Conservation (phyloP, 306 rosid genomes). For the Sicyos baderoa region DNA sequence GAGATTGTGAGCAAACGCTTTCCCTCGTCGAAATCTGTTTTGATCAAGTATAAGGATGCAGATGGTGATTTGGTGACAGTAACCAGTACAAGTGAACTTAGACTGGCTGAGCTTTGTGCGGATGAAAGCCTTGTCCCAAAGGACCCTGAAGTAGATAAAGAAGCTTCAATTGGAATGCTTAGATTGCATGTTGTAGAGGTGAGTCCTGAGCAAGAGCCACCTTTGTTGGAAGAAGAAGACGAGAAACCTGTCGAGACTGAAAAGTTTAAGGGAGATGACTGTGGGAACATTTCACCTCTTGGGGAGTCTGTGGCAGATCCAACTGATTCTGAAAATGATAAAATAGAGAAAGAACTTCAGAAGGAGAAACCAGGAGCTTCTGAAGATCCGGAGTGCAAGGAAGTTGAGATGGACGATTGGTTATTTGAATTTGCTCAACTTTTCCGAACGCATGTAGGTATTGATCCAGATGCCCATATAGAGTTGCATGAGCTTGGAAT, state of each 20-base stretch:
- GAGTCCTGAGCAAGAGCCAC: constrained; percentile 88
- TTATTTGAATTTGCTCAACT: constrained; percentile 94
- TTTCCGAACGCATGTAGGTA: constrained; percentile 90
- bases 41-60: constrained; percentile 78
- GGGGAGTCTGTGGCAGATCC: constrained; percentile 55
- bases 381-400: constrained; percentile 75
- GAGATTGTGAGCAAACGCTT: constrained; percentile 71
- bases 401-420: constrained; percentile 98
- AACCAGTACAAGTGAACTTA: constrained; percentile 75
- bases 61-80: constrained; percentile 96
- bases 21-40: constrained; percentile 74
- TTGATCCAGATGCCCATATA: constrained; percentile 90
- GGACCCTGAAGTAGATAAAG: constrained; percentile 48
- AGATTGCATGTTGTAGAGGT: constrained; percentile 89
- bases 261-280: constrained; percentile 62
- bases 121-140: constrained; percentile 51
- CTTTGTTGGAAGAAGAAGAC: constrained; percentile 82
- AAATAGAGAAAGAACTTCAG: constrained; percentile 47
- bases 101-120: constrained; percentile 69
- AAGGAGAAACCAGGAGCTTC: constrained; percentile 48
- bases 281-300: constrained; percentile 55
- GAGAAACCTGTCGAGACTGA: constrained; percentile 56
- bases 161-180: constrained; percentile 54
- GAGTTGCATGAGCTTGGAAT: constrained; percentile 96
- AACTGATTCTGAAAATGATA: constrained; percentile 42